These are phyloP conservation scores for Pezicula carpinea DNA, from an alignment of 2,329 filamentous ascomycete species.

Conservation along the genomic window DNA sequence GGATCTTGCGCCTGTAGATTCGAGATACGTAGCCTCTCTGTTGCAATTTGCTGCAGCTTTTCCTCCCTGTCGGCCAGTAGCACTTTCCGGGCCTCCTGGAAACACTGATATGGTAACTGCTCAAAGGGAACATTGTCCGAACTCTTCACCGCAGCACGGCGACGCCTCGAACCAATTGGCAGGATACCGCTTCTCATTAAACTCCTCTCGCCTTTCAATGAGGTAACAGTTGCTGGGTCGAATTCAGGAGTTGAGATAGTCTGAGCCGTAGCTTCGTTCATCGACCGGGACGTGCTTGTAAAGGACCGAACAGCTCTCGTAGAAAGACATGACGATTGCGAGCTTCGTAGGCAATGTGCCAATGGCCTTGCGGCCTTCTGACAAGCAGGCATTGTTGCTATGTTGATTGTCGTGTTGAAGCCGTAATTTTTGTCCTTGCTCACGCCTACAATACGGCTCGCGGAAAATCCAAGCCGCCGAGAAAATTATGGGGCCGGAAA, in stretches of 20 bases:
- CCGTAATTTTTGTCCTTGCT: slow-evolving; percentile 17
- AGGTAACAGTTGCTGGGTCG: slow-evolving; percentile 66
- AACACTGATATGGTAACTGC: slow-evolving; percentile 93
- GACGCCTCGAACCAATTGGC: slow-evolving; percentile 79
- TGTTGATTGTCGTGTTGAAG: slow-evolving; percentile 13
- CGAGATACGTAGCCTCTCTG: slow-evolving; percentile 64
- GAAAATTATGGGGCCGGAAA: slow-evolving; percentile 11
- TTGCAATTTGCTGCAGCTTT: slow-evolving; percentile 71
- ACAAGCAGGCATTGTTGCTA: slow-evolving; percentile 50
- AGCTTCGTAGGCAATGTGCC: slow-evolving; percentile 46
- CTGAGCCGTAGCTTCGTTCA: slow-evolving; percentile 30
- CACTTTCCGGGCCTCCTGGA: slow-evolving; percentile 89
- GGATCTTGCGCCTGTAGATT: slow-evolving; percentile 56
- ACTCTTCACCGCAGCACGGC: slow-evolving; percentile 66
- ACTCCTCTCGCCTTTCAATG: slow-evolving; percentile 57
- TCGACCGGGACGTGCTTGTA: slow-evolving; percentile 32
- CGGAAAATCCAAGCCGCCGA: neutral
- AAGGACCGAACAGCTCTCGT: slow-evolving; percentile 22
- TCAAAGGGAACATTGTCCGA: slow-evolving; percentile 74
- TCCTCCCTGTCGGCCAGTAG: slow-evolving; percentile 74
- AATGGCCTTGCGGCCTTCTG: slow-evolving; percentile 55
- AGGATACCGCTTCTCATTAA: slow-evolving; percentile 64
- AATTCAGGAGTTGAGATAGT: slow-evolving; percentile 36
- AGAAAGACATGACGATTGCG: slow-evolving; percentile 23
- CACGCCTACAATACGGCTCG: slow-evolving; percentile 9